Evolutionary conservation across 2,329 filamentous ascomycete species (phyloP).

Genomic region (Colletotrichum falcatum): DNA sequence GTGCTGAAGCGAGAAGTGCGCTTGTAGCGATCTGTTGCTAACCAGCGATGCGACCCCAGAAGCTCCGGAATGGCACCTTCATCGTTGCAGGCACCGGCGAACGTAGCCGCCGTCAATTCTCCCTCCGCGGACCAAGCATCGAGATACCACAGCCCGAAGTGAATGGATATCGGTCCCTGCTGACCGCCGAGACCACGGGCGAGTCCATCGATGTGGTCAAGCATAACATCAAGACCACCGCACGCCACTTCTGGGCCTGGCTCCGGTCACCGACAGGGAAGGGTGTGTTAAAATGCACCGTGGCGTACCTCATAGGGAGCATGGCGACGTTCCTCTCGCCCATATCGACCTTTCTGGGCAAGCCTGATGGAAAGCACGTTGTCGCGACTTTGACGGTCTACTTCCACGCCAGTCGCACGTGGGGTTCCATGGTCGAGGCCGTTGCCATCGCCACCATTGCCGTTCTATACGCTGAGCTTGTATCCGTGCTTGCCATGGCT

Average conservation of each 20-base stretch:
- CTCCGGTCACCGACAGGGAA: slow-evolving; percentile 78
- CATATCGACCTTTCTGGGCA: slow-evolving; percentile 79
- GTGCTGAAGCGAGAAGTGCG: slow-evolving; percentile 12
- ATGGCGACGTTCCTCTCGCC: slow-evolving; percentile 85
- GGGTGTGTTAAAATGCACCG: slow-evolving; percentile 88
- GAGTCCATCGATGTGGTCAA: slow-evolving; percentile 51
- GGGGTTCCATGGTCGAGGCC: slow-evolving; percentile 91
- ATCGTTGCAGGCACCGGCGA: slow-evolving; percentile 89
- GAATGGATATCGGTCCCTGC: slow-evolving; percentile 50
- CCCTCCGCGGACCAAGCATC: slow-evolving; percentile 68
- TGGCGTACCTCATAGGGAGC: slow-evolving; percentile 89
- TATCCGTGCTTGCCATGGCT: slow-evolving; percentile 89
- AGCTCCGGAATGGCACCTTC: slow-evolving; percentile 87
- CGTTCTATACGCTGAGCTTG: slow-evolving; percentile 75
- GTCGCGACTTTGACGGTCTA: slow-evolving; percentile 95
- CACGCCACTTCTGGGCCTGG: slow-evolving; percentile 67
- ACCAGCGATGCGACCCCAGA: slow-evolving; percentile 54
- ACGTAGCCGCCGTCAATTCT: slow-evolving; percentile 83
- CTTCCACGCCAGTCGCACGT: slow-evolving; percentile 88
- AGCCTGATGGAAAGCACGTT: slow-evolving; percentile 92
- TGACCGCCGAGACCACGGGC: slow-evolving; percentile 51
- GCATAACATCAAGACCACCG: slow-evolving; percentile 54
- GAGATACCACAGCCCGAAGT: slow-evolving; percentile 49
- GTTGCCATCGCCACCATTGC: slow-evolving; percentile 81
- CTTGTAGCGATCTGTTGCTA: slow-evolving; percentile 5